These are phyloP conservation scores for Eremothecium coryli DNA, from an alignment of 1,139 yeast genomes.

Conservation along the genomic window DNA sequence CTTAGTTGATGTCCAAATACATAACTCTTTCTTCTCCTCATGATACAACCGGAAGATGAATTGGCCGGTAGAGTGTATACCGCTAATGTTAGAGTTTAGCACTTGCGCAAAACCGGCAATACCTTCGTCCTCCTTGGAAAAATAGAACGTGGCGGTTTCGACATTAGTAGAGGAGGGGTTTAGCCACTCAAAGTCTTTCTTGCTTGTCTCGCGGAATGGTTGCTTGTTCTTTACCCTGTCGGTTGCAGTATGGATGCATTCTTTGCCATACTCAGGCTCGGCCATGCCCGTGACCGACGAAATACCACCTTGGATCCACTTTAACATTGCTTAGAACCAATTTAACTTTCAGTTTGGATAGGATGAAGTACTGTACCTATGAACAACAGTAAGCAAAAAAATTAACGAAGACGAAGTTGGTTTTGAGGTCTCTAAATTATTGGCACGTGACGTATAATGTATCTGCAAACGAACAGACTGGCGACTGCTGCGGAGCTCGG, in stretches of 20 bases:
- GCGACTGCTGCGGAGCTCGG: too few relatives aligned
- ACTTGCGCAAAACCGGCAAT: constrained; percentile 84
- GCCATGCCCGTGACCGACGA: constrained; percentile 95
- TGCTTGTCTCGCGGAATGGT: constrained; percentile 46
- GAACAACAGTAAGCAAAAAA: too few relatives aligned
- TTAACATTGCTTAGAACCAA: constrained; percentile 49
- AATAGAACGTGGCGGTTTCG: constrained; percentile 90
- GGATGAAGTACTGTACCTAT: too few relatives aligned
- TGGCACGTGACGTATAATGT: too few relatives aligned
- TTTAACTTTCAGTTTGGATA: too few relatives aligned
- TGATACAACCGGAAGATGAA: constrained; percentile 79
- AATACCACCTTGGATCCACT: constrained; percentile 80
- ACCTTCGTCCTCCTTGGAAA: constrained; percentile 53
- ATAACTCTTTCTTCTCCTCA: constrained; percentile 25
- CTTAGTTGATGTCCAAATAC: constrained; percentile 81
- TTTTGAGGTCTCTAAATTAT: too few relatives aligned
- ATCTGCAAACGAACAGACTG: too few relatives aligned
- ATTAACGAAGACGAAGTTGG: too few relatives aligned
- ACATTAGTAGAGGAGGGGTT: constrained; percentile 78
- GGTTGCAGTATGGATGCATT: constrained; percentile 79
- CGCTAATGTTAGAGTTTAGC: constrained; percentile 86
- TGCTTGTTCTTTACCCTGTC: constrained; percentile 47
- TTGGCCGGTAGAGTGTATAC: constrained; percentile 86
- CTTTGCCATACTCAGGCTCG: constrained; percentile 93
- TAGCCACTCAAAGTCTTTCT: constrained; percentile 65